Percentiles rank a stretch among this genome's conserved stretches.
These are phyloP conservation scores for Besnoitia besnoiti DNA, from an alignment of 169 alveolate genomes.

Conservation along the genomic window DNA sequence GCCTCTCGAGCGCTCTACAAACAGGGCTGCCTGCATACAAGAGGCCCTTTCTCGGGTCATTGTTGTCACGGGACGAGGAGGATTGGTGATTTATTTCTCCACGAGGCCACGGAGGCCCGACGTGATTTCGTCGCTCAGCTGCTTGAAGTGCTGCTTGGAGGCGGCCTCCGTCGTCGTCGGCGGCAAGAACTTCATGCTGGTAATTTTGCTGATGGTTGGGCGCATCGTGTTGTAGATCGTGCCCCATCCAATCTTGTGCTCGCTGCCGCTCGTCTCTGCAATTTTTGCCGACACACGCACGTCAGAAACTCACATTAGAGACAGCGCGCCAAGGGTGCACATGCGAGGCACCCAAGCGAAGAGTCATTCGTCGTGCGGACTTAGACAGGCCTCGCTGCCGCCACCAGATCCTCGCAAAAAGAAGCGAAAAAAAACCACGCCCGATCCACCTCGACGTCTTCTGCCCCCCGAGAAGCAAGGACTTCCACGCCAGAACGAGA, in stretches of 20 bases:
- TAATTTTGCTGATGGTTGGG: conserved; percentile 88
- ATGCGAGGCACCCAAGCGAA: too few relatives aligned
- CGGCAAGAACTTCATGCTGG: conserved; percentile 91
- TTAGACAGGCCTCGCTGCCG: not conserved
- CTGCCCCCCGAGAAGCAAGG: too few relatives aligned
- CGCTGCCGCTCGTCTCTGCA: conserved; percentile 85
- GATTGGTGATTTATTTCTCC: conserved; percentile 66
- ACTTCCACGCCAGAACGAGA: too few relatives aligned
- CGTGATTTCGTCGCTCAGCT: conserved; percentile 58
- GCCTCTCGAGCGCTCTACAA: too few relatives aligned
- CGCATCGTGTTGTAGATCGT: conserved; percentile 91
- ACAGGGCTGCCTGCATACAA: too few relatives aligned
- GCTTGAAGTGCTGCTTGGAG: conserved; percentile 76
- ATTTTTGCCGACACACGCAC: not conserved
- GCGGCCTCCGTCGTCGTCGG: conserved; percentile 84
- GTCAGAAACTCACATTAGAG: not conserved
- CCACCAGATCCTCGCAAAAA: too few relatives aligned
- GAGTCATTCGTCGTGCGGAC: not conserved
- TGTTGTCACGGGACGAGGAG: too few relatives aligned
- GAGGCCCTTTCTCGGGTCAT: too few relatives aligned
- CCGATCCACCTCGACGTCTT: too few relatives aligned
- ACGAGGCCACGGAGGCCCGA: conserved; percentile 47
- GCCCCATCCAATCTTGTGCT: conserved; percentile 92
- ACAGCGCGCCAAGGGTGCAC: not conserved
- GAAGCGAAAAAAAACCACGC: too few relatives aligned